These are phyloP conservation scores for Suillus spraguei DNA, from an alignment of 768 basidiomycete genomes.

Conservation along the genomic window DNA sequence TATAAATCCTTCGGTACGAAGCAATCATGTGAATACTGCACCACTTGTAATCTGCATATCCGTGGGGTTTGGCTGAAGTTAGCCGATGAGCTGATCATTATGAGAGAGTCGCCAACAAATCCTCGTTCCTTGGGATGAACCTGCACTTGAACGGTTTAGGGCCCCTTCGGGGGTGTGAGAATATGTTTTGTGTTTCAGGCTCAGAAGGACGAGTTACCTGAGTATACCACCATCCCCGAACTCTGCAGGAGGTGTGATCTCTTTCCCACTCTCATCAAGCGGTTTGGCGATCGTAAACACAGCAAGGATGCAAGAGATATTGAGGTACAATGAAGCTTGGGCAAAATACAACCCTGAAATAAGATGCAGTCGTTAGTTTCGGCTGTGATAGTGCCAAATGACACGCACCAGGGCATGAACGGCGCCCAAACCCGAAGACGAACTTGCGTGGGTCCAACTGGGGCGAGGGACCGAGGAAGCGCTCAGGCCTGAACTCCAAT, in stretches of 20 bases:
- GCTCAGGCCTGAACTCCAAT: slow-evolving; percentile 28
- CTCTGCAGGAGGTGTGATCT: slow-evolving; percentile 2
- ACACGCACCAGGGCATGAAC: slow-evolving; percentile 20
- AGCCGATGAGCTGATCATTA: background rate
- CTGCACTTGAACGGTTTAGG: slow-evolving; percentile 3
- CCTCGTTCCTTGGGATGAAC: slow-evolving; percentile 2
- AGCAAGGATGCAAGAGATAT: slow-evolving; percentile 38
- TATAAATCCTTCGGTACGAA: background rate
- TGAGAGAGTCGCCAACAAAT: background rate
- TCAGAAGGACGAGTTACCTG: background rate
- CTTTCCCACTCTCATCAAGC: slow-evolving; percentile 20
- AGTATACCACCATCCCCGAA: background rate
- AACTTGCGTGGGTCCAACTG: slow-evolving; percentile 18
- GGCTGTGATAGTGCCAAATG: background rate
- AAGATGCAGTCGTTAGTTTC: too few relatives aligned
- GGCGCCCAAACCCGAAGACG: slow-evolving; percentile 23
- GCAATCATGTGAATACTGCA: background rate
- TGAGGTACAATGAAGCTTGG: slow-evolving; percentile 37
- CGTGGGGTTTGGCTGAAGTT: background rate
- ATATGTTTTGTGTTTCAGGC: too few relatives aligned
- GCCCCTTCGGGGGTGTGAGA: background rate
- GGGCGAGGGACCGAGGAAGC: slow-evolving; percentile 21
- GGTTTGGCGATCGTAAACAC: slow-evolving; percentile 41
- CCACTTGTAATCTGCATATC: too few relatives aligned
- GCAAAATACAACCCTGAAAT: slow-evolving; percentile 27